Evolutionary conservation across 1,139 yeast genomes (phyloP), one percentile per base, ranked within the genome.

Genomic region (Protomyces arabidopsidicola): DNA sequence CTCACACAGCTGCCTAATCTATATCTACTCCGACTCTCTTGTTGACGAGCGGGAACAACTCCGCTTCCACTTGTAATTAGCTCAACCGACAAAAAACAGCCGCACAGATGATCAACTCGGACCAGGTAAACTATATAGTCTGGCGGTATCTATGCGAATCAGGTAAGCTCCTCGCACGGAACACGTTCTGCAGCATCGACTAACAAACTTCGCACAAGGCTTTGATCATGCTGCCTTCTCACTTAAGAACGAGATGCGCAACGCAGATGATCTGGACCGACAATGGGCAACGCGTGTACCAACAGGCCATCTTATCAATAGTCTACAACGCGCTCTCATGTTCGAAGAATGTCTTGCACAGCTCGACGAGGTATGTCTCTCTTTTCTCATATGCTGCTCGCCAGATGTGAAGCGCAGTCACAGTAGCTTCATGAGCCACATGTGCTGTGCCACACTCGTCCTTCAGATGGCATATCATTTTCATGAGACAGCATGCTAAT

Each of bases 141-240:
- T 93, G 97, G 97, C 78, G 98, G 69, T 93, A 93, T 73, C 80
- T 91, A 53, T 96, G 90, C 73, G 98, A 93, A 73, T 81, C 89
- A 6, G 97, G 97, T 57, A 75, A 72, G 6, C 3, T 35, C 14
- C 4, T 8, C n/a, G 51, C 27, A 10, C 20, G 42, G 31, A 1
- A 2, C 31, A 27, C 6, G 6, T 27, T 8, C 31, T 8, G 1
- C 9, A 27, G 8, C 31, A 27, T 16, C 22, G 45, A 12, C 27
- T 16, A 16, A n/a, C 36, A 16, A 16, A 16, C 35, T n/a, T 31
- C 9, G 14, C 42, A n/a, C 42, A 53, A 72, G 77, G 78, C 1
- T 79, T 81, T 65, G 95, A 88, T 65, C 79, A 89, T 45, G 81
- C 95, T 1, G 93, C 97, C 0, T 85, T 82, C 71, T 95, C 97